Conservation (phyloP, 768 basidiomycete species). For the Agrocybe praecox region DNA sequence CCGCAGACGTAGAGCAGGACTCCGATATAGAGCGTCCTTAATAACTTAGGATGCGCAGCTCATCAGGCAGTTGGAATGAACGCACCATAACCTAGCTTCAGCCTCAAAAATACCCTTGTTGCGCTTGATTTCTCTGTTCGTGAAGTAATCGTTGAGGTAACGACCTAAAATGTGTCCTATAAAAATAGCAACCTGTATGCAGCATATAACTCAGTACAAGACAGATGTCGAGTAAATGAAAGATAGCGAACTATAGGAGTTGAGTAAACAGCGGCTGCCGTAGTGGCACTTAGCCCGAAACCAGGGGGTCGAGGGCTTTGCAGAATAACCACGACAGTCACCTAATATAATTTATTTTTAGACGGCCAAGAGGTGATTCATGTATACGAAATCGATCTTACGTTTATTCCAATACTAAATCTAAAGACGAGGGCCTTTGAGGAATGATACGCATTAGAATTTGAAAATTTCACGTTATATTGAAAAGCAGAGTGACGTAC, state of each 20-base stretch:
- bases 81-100: conserved; percentile 61
- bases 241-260: conserved; percentile 51
- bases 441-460: too few relatives aligned
- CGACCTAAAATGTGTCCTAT: conserved; percentile 55
- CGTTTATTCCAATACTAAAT: conserved; percentile 66
- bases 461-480: conserved; percentile 10
- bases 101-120: conserved; percentile 64
- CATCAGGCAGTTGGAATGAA: background rate
- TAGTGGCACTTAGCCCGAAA: conserved; percentile 51
- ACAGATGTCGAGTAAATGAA: background rate
- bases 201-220: background rate
- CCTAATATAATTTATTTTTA: too few relatives aligned
- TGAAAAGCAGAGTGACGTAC: conserved; percentile 23
- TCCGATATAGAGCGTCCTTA: conserved; percentile 63
- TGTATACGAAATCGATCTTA: conserved; percentile 20
- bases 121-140: conserved; percentile 43
- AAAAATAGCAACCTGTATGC: conserved; percentile 44
- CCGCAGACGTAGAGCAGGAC: conserved; percentile 63
- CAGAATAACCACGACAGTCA: conserved; percentile 68
- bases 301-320: conserved; percentile 55
- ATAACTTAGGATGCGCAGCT: too few relatives aligned
- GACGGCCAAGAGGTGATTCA: too few relatives aligned
- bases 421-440: conserved; percentile 61
- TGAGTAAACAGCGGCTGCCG: conserved; percentile 54
- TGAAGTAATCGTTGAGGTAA: conserved; percentile 56